Conservation (phyloP, 2,329 filamentous ascomycete genomes). For the Alternaria atra region DNA sequence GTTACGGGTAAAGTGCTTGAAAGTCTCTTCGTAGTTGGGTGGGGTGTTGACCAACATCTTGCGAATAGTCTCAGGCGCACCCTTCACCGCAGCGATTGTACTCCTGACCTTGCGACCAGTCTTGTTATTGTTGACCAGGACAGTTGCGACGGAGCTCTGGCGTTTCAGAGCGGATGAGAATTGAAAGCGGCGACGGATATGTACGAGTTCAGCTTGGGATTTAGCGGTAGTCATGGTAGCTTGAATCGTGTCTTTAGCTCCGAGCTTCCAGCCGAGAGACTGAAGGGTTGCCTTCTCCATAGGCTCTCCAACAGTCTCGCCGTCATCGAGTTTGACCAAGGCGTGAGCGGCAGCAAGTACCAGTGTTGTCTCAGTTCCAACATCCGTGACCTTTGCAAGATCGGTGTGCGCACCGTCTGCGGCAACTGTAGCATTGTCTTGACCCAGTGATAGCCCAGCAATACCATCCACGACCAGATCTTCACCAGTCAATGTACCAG, state of each 20-base stretch:
- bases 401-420: conserved; percentile 83
- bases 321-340: conserved; percentile 94
- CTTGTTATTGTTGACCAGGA: conserved; percentile 74
- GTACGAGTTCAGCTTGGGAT: conserved; percentile 75
- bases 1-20: conserved; percentile 96
- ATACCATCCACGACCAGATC: conserved; percentile 97
- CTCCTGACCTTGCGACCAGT: conserved; percentile 79
- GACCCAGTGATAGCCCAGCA: conserved; percentile 81
- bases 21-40: conserved; percentile 93
- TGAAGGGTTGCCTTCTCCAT: conserved; percentile 97
- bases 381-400: conserved; percentile 74
- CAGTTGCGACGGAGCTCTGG: conserved; percentile 90
- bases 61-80: conserved; percentile 94
- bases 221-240: conserved; percentile 67
- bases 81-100: conserved; percentile 95
- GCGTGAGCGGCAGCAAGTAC: conserved; percentile 96
- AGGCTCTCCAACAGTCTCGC: conserved; percentile 95
- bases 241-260: conserved; percentile 83
- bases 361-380: conserved; percentile 83
- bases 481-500: conserved; percentile 93
- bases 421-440: conserved; percentile 72
- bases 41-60: conserved; percentile 88
- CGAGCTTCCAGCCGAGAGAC: conserved; percentile 92
- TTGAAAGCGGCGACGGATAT: conserved; percentile 96
- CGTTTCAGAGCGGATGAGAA: conserved; percentile 97